phyloP scores from a whole-genome alignment of 345 rosid genomes.

The Adansonia digitata region DNA sequence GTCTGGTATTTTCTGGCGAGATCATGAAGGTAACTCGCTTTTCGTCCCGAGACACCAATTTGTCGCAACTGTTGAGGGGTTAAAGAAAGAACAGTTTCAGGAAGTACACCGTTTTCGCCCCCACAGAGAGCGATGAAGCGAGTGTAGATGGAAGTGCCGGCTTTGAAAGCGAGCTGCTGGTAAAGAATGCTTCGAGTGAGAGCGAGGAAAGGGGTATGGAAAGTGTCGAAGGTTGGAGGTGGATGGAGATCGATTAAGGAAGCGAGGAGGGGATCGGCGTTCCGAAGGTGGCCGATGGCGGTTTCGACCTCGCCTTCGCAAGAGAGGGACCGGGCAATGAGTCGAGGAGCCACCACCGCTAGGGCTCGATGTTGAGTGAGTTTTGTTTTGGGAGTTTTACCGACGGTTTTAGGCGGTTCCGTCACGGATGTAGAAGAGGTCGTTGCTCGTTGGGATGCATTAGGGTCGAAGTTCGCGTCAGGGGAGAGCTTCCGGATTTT shows the following conservation, averaged over 20 bases:
- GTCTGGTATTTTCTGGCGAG: slow-evolving; percentile 87
- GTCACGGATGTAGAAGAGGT: slow-evolving; percentile 17
- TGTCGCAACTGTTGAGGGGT: slow-evolving; percentile 81
- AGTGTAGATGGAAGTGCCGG: slow-evolving; percentile 84
- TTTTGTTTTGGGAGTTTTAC: slow-evolving; percentile 21
- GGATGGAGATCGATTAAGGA: slow-evolving; percentile 62
- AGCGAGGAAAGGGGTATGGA: slow-evolving; percentile 77
- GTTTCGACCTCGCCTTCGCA: slow-evolving; percentile 78
- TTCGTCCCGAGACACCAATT: slow-evolving; percentile 87
- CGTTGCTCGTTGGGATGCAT: slow-evolving; percentile 18
- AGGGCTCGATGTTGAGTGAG: slow-evolving; percentile 33
- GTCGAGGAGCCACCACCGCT: slow-evolving; percentile 32
- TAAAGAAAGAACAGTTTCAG: slow-evolving; percentile 63
- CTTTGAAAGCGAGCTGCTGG: slow-evolving; percentile 86
- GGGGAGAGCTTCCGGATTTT: slow-evolving; percentile 76
- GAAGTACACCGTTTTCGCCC: slow-evolving; percentile 65
- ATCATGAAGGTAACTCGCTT: slow-evolving; percentile 91
- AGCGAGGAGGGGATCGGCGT: slow-evolving; percentile 62
- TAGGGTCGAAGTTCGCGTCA: slow-evolving; percentile 25
- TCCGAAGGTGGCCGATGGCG: slow-evolving; percentile 73
- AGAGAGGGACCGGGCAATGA: slow-evolving; percentile 65
- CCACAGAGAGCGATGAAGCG: slow-evolving; percentile 85
- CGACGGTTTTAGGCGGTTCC: slow-evolving; percentile 26
- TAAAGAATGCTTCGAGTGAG: slow-evolving; percentile 83
- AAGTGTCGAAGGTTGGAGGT: slow-evolving; percentile 74